A percentile compares a stretch with the other conserved stretches of the same genome.
These are phyloP conservation scores for Pichia terricola DNA, from an alignment of 1,139 yeast genomes.

Conservation along the genomic window DNA sequence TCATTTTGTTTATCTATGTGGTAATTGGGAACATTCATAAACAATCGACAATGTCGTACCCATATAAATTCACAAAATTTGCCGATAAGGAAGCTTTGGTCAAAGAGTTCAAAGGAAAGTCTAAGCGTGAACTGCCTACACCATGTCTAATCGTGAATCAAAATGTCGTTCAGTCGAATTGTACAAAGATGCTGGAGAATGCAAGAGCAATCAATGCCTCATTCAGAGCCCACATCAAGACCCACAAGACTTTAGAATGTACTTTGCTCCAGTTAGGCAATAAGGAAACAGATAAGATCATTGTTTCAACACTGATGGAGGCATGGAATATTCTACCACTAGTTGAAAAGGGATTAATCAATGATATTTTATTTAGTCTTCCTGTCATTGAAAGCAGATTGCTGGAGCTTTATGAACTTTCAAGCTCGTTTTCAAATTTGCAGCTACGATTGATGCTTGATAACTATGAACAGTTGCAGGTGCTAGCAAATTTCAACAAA, in stretches of 20 bases:
- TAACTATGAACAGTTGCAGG: slow-evolving; percentile 43
- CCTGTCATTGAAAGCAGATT: slow-evolving; percentile 51
- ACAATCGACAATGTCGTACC: no score
- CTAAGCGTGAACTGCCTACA: slow-evolving; percentile 31
- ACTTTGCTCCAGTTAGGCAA: slow-evolving; percentile 36
- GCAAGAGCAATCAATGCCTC: slow-evolving; percentile 18
- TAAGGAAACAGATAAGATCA: slow-evolving; percentile 35
- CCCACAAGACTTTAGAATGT: slow-evolving; percentile 54
- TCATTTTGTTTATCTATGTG: no score
- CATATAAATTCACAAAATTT: slow-evolving; percentile 18
- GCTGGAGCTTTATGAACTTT: slow-evolving; percentile 39
- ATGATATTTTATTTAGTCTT: slow-evolving; percentile 58
- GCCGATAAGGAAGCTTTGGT: slow-evolving; percentile 20
- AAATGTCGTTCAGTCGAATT: slow-evolving; percentile 29
- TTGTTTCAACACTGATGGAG: slow-evolving; percentile 66
- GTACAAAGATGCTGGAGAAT: slow-evolving; percentile 31
- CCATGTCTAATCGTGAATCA: slow-evolving; percentile 43
- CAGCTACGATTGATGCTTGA: slow-evolving; percentile 54
- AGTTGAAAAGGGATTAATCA: slow-evolving; percentile 31
- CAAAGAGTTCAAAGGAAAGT: slow-evolving; percentile 10
- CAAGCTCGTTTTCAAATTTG: slow-evolving; percentile 28
- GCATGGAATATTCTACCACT: slow-evolving; percentile 33
- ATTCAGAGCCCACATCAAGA: slow-evolving; percentile 50
- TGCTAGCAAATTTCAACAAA: slow-evolving; percentile 31
- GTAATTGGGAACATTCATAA: no score